Evolutionary conservation across 805 yeast genomes (phyloP).

Genomic region (Yamadazyma olivae): DNA sequence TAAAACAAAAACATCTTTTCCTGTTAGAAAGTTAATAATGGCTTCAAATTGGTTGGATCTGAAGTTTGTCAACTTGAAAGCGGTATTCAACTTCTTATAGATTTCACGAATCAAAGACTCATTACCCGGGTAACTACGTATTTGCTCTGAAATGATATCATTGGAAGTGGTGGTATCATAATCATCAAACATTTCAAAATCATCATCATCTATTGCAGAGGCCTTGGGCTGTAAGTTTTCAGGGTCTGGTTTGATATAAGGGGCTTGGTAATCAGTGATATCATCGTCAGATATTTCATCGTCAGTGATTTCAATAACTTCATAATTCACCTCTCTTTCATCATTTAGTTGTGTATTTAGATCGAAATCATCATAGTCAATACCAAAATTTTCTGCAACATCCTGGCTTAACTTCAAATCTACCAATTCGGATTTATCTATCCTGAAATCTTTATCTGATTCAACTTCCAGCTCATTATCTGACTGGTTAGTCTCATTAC

Average conservation of each 20-base stretch:
- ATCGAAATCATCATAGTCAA: conserved; percentile 17
- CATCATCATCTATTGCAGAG: conserved; percentile 10
- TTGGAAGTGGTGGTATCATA: conserved; percentile 15
- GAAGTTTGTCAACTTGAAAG: conserved; percentile 65
- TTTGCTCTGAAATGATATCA: conserved; percentile 11
- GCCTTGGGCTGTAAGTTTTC: neutral
- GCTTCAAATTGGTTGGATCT: conserved; percentile 87
- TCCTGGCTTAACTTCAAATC: conserved; percentile 31
- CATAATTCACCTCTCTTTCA: conserved; percentile 32
- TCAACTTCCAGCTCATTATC: neutral
- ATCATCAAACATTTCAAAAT: conserved; percentile 19
- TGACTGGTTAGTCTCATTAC: conserved; percentile 1
- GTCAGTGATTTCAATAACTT: conserved; percentile 35
- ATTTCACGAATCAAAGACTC: conserved; percentile 72
- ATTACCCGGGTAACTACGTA: conserved; percentile 26
- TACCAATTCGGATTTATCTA: conserved; percentile 19
- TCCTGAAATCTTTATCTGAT: conserved; percentile 9
- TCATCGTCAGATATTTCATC: conserved; percentile 21
- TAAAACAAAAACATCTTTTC: conserved; percentile 86
- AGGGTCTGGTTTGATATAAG: conserved; percentile 4
- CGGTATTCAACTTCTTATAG: conserved; percentile 48
- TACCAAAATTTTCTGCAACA: conserved; percentile 28
- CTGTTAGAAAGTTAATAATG: conserved; percentile 67
- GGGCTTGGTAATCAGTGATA: conserved; percentile 13
- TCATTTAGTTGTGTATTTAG: conserved; percentile 39